These are phyloP conservation scores for Pseudocercospora fijiensis DNA, from an alignment of 2,329 filamentous ascomycete species.

Conservation along the genomic window DNA sequence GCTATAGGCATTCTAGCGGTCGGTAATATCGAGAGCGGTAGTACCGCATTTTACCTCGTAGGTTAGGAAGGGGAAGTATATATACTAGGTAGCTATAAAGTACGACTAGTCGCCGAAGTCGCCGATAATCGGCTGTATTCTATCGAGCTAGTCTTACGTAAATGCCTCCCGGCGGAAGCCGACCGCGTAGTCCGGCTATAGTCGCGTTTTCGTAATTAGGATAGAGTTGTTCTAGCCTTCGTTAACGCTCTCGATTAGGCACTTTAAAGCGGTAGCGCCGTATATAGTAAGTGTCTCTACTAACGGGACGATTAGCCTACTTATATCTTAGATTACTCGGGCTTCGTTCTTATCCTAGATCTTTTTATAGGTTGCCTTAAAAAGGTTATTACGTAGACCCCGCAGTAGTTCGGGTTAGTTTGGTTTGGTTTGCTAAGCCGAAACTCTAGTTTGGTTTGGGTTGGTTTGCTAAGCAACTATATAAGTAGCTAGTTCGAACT, in stretches of 20 bases:
- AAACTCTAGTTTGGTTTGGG: no score
- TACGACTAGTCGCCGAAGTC: constrained; percentile 22
- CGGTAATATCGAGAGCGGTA: constrained; percentile 27
- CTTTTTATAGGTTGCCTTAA: neutral
- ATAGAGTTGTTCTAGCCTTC: no score
- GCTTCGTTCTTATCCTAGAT: constrained; percentile 30
- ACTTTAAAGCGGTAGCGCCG: no score
- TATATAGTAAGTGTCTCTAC: constrained; percentile 39
- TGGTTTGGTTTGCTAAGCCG: no score
- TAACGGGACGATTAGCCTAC: constrained; percentile 40
- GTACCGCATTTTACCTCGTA: constrained; percentile 31
- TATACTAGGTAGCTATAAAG: constrained; percentile 37
- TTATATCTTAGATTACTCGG: constrained; percentile 43
- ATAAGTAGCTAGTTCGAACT: no score
- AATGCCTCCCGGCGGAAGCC: constrained; percentile 23
- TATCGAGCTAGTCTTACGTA: constrained; percentile 19
- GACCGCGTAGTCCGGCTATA: constrained; percentile 19
- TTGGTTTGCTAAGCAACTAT: no score
- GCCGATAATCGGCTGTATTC: constrained; percentile 31
- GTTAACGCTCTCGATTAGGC: no score
- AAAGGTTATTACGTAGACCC: no score
- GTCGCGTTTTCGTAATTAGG: no score
- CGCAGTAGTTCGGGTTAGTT: no score
- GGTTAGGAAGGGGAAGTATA: constrained; percentile 31
- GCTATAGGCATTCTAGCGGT: constrained; percentile 31